Evolutionary conservation across 768 basidiomycete genomes (phyloP), one percentile per base, ranked within the genome.

Genomic region (Kwoniella botswanensis): DNA sequence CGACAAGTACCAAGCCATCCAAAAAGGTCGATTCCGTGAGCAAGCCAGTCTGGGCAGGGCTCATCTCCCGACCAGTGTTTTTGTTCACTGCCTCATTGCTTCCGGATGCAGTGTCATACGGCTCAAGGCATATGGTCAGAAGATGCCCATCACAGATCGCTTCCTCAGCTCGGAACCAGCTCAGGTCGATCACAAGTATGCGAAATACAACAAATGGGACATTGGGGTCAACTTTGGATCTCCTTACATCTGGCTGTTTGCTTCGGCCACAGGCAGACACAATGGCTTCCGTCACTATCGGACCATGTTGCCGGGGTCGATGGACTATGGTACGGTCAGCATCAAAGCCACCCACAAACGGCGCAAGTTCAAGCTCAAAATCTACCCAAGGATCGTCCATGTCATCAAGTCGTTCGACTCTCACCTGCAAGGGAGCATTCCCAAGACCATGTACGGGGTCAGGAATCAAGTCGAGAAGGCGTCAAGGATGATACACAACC

Each of bases 351-450:
- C 22, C 7, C 57, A 73, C 29, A 4, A 60, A 10, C 22, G 56
- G 44, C 35, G 43, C 17, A 6, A 60, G 21, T 73, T 41, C 55
- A 42, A 15, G 7, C 57, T 73, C 69, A 76, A 76, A 72, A 58
- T 76, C 18, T 76, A 76, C 42, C 74, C 74, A 11, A 35, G 66
- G 10, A 5, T 76, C 7, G 74, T 76, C 29, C 74, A 76, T 59
- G 61, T 76, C 44, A 73, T 73, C 65, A 76, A 76, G 59, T 76
- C 74, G n/a, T 68, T 73, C 70, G 73, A 76, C 74, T 67, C 65
- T 58, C 62, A 57, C 2, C 64, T 75, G 15, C 71, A 75, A 54
- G 68, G 68, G 9, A 26, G n/a, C 17, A 59, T 72, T 24, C 67
- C 71, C 18, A 63, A 56, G 54, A 63, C 68, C 21, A 15, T 71